These are phyloP conservation scores for Cyclospora cayetanensis DNA, from an alignment of 169 alveolate species.

Conservation along the genomic window DNA sequence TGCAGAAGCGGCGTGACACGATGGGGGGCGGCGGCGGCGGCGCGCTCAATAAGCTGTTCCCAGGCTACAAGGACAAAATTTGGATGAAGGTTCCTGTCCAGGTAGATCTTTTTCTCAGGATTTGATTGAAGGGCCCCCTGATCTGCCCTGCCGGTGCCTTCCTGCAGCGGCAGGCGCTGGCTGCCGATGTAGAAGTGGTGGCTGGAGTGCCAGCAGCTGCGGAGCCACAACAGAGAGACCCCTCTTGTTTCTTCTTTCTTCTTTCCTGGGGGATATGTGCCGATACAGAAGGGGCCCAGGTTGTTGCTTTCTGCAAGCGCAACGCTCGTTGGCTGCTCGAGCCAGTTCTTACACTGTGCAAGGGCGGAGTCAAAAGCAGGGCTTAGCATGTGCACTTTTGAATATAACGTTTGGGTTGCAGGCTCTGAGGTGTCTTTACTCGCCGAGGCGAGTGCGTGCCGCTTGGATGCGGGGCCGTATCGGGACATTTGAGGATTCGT, in stretches of 20 bases:
- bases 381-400: too few species aligned
- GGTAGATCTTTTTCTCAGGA: constrained; percentile 66
- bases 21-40: constrained; percentile 86
- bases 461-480: background rate
- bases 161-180: background rate
- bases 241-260: background rate
- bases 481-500: background rate
- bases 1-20: background rate
- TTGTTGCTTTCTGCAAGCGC: too few species aligned
- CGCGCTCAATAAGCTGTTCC: constrained; percentile 86
- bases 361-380: too few species aligned
- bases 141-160: background rate
- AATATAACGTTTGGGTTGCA: too few species aligned
- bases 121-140: background rate
- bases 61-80: constrained; percentile 88
- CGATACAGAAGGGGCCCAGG: too few species aligned
- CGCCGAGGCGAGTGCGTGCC: too few species aligned
- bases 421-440: too few species aligned
- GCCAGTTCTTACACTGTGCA: too few species aligned
- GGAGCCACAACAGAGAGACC: background rate
- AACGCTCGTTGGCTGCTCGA: too few species aligned
- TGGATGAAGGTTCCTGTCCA: constrained; percentile 86
- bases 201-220: background rate
- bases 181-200: background rate
- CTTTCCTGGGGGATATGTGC: too few species aligned